These are phyloP conservation scores for Beta lomatogona DNA, from an alignment of 179 eudicot genomes.

Conservation along the genomic window DNA sequence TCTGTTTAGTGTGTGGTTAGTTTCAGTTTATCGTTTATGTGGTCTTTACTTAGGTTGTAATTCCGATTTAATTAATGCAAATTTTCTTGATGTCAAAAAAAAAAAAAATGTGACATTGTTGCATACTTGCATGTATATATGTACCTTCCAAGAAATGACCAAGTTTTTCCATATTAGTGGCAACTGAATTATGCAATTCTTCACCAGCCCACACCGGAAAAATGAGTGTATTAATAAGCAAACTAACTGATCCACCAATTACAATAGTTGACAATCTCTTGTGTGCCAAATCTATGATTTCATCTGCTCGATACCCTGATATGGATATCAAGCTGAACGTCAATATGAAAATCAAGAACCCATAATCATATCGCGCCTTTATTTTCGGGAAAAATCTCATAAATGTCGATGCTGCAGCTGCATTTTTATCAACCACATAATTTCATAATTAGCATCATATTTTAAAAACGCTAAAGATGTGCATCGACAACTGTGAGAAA, in stretches of 20 bases:
- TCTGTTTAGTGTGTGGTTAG: too few species aligned
- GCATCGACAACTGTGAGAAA: background rate
- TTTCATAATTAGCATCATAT: background rate
- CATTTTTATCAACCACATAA: constrained; percentile 21
- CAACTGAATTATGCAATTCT: constrained; percentile 52
- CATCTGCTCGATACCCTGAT: constrained; percentile 52
- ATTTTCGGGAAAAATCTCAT: constrained; percentile 52
- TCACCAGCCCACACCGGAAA: constrained; percentile 70
- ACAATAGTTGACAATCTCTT: constrained; percentile 53
- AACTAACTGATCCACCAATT: constrained; percentile 51
- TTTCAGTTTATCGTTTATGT: too few species aligned
- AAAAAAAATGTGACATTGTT: background rate
- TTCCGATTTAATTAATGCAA: too few species aligned
- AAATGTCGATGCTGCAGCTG: constrained; percentile 57
- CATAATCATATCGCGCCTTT: constrained; percentile 68
- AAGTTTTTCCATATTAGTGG: constrained; percentile 56
- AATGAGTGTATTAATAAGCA: constrained; percentile 40
- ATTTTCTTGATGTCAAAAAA: too few species aligned
- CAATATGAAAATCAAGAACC: constrained; percentile 57
- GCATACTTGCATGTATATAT: background rate
- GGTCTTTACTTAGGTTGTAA: too few species aligned
- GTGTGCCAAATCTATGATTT: constrained; percentile 53
- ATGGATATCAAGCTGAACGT: constrained; percentile 58
- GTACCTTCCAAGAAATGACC: constrained; percentile 61
- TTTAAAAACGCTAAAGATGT: background rate